A percentile compares a stretch with the other conserved stretches of the same genome.
Conservation (phyloP, 495 filamentous ascomycete genomes). For the Pseudotulostoma volvatum region DNA sequence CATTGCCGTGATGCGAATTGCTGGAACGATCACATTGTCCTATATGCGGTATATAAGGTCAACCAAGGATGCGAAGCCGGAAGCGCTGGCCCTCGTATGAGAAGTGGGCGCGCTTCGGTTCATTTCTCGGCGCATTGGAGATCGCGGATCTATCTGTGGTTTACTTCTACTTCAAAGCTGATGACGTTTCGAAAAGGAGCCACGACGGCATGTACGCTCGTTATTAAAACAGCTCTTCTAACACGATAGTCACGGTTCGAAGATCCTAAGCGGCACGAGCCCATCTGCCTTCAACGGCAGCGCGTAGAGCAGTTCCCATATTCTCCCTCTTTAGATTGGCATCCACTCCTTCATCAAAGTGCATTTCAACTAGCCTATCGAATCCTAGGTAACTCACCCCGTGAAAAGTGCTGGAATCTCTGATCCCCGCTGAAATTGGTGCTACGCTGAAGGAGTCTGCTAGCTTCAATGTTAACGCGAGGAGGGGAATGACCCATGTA, state of each 20-base stretch:
- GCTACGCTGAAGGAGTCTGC: too few species aligned
- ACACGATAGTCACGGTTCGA: slow-evolving; percentile 1
- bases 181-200: slow-evolving; percentile 10
- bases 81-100: slow-evolving; percentile 1
- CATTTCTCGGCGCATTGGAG: slow-evolving; percentile 1
- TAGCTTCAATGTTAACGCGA: too few species aligned
- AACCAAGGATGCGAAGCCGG: slow-evolving; percentile 1
- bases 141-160: slow-evolving; percentile 4
- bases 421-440: too few species aligned
- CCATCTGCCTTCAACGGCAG: too few species aligned
- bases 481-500: too few species aligned
- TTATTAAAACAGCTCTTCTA: slow-evolving; percentile 12
- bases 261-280: too few species aligned
- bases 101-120: slow-evolving; percentile 1
- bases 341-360: too few species aligned
- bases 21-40: neutral
- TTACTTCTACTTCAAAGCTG: slow-evolving; percentile 23
- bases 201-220: slow-evolving; percentile 9
- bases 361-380: too few species aligned
- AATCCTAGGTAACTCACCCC: too few species aligned
- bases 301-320: too few species aligned
- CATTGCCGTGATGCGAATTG: slow-evolving; percentile 2
- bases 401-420: too few species aligned
- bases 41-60: slow-evolving; percentile 4
- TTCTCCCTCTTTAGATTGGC: too few species aligned